Evolutionary conservation across 371 early-diverging fungal genomes (phyloP), one percentile per base, ranked within the genome.

Genomic region (Massospora cicadina): DNA sequence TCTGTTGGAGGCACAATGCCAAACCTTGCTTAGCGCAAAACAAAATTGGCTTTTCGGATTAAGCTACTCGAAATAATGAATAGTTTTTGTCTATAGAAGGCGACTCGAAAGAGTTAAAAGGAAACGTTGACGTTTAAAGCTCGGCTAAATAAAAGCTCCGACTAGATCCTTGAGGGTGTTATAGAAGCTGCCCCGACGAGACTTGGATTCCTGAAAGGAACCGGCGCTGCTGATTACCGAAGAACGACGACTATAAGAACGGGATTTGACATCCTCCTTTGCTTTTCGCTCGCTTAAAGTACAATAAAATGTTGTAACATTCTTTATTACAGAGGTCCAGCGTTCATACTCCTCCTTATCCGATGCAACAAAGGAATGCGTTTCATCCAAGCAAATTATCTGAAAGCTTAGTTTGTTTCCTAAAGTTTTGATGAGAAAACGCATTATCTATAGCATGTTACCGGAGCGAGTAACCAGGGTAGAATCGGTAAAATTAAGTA

Each of bases 131-230:
- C n/a, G n/a, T n/a, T n/a, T n/a, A n/a, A n/a, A n/a, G n/a, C n/a
- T n/a, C n/a, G n/a, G n/a, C 43, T 62, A 62, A 7, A 62, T 62
- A 30, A 62, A 62, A 7, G 62, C 43, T 25, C 62, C 62, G 2
- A 62, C 62, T 7, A 62, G 27, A n/a, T 62, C 62, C 25, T 62
- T 62, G 21, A 62, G 43, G 12, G 62, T 21, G 27, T 62, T 62
- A n/a, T 62, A 62, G 27, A 62, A 62, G 21, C 33, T 33, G 7
- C 62, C 25, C 26, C 62, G 12, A 2, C 62, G 12, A 33, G 62
- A 30, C 3, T 23, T 33, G 32, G 33, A 33, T 43, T 24, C n/a
- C 24, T 27, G 32, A 12, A 31, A n/a, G 2, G 62, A 33, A 43
- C n/a, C 13, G 23, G 30, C 26, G 17, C 43, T 23, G 17, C 33